These are phyloP conservation scores for Metschnikowia gelsemii DNA, from an alignment of 805 yeast species.

Conservation along the genomic window DNA sequence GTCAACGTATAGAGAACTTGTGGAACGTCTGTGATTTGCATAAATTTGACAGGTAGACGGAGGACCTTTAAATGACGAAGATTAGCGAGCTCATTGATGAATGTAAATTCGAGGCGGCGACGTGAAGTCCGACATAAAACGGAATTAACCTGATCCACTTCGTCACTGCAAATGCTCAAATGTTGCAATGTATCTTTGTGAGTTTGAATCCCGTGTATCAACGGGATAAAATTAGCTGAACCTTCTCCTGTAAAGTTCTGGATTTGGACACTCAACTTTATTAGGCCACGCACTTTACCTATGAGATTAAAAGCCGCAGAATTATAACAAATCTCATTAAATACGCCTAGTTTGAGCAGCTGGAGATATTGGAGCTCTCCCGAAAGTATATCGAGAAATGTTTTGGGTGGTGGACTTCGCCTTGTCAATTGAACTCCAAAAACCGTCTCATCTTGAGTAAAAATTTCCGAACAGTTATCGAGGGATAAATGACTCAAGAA, in stretches of 20 bases:
- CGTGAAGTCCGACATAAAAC: slow-evolving; percentile 13
- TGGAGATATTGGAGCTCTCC: slow-evolving; percentile 3
- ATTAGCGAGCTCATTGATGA: slow-evolving; percentile 10
- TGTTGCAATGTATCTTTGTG: slow-evolving; percentile 13
- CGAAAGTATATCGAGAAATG: slow-evolving; percentile 15
- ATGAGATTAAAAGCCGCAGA: slow-evolving; percentile 9
- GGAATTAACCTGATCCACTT: slow-evolving; percentile 6
- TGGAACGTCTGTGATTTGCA: slow-evolving; percentile 12
- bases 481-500: slow-evolving; percentile 12
- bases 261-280: slow-evolving; percentile 14
- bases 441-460: slow-evolving; percentile 4
- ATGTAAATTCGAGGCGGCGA: slow-evolving; percentile 8
- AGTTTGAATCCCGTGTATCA: slow-evolving; percentile 12
- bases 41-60: slow-evolving; percentile 13
- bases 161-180: slow-evolving; percentile 16
- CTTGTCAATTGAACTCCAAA: slow-evolving; percentile 7
- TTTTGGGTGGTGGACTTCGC: slow-evolving; percentile 15
- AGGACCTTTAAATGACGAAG: slow-evolving; percentile 9
- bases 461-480: slow-evolving; percentile 15
- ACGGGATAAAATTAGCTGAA: slow-evolving; percentile 12
- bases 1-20: slow-evolving; percentile 1
- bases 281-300: slow-evolving; percentile 5
- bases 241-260: slow-evolving; percentile 9
- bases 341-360: slow-evolving; percentile 15
- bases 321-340: slow-evolving; percentile 18